A percentile compares a stretch with the other conserved stretches of the same genome.
Conservation (phyloP, 495 filamentous ascomycete species). For the Hypoxylon cercidicola region DNA sequence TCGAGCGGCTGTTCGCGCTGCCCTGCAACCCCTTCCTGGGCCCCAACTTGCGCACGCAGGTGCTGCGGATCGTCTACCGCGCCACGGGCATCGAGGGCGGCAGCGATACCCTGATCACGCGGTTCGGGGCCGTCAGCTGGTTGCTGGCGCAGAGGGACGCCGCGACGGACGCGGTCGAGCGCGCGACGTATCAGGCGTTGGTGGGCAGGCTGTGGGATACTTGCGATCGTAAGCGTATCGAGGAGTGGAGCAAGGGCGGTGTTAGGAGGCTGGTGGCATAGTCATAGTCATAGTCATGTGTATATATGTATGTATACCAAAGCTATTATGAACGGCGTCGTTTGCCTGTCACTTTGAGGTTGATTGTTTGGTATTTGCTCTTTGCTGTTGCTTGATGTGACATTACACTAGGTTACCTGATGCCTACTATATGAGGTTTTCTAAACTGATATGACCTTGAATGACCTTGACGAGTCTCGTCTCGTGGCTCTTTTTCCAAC, state of each 20-base stretch:
- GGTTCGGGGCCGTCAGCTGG: slow-evolving; percentile 86
- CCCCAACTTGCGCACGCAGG: slow-evolving; percentile 68
- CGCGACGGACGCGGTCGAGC: slow-evolving; percentile 53
- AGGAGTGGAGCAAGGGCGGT: slow-evolving; percentile 71
- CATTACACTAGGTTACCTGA: no score
- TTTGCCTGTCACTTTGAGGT: neutral
- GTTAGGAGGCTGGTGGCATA: slow-evolving; percentile 39
- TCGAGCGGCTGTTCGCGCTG: slow-evolving; percentile 79
- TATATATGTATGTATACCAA: slow-evolving; percentile 11
- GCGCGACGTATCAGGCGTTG: slow-evolving; percentile 66
- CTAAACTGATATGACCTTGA: no score
- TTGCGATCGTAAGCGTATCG: slow-evolving; percentile 73
- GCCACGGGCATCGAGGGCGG: slow-evolving; percentile 78
- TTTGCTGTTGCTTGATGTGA: no score
- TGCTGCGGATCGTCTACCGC: slow-evolving; percentile 78
- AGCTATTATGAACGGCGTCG: neutral
- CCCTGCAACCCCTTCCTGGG: slow-evolving; percentile 73
- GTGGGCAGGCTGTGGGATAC: slow-evolving; percentile 71
- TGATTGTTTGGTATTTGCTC: no score
- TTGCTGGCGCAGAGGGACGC: slow-evolving; percentile 66
- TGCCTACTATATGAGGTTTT: no score
- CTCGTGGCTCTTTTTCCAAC: no score
- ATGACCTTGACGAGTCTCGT: no score
- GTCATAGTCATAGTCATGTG: neutral
- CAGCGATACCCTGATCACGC: slow-evolving; percentile 84